phyloP scores from a whole-genome alignment of 345 rosid species.

The Psidium friedrichsthalianum region DNA sequence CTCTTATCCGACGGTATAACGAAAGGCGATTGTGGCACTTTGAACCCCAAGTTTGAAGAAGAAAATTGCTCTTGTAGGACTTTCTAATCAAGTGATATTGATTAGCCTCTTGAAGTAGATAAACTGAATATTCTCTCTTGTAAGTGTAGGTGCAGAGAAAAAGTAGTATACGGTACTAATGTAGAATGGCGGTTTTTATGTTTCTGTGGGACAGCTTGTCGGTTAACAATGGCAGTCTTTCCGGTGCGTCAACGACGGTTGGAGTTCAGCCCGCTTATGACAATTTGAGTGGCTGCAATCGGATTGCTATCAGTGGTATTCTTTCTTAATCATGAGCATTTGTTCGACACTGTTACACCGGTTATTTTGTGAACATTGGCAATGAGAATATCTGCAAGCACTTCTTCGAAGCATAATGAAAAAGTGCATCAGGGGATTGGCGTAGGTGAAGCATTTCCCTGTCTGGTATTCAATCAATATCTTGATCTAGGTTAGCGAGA shows the following conservation, averaged over 20 bases:
- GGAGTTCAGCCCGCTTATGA: conserved; percentile 32
- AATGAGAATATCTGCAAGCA: background rate
- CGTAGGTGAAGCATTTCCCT: background rate
- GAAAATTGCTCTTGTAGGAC: background rate
- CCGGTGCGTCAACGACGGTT: conserved; percentile 20
- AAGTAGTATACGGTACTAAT: background rate
- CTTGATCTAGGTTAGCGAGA: background rate
- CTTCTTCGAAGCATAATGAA: background rate
- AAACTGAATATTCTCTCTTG: background rate
- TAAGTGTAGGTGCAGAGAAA: background rate
- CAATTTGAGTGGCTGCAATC: conserved; percentile 34
- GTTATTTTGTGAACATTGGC: background rate
- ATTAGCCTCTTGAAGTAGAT: background rate
- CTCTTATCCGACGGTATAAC: background rate
- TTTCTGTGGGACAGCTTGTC: conserved; percentile 32
- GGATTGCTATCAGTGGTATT: conserved; percentile 14
- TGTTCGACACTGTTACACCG: background rate
- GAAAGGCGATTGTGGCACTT: background rate
- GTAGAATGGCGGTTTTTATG: background rate
- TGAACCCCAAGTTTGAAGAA: background rate
- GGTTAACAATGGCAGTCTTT: conserved; percentile 30
- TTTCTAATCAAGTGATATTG: background rate
- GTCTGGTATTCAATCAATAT: background rate
- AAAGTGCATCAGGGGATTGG: background rate
- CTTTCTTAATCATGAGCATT: conserved; percentile 4